Conservation (phyloP, 495 filamentous ascomycete species). For the Cetradonia linearis region DNA sequence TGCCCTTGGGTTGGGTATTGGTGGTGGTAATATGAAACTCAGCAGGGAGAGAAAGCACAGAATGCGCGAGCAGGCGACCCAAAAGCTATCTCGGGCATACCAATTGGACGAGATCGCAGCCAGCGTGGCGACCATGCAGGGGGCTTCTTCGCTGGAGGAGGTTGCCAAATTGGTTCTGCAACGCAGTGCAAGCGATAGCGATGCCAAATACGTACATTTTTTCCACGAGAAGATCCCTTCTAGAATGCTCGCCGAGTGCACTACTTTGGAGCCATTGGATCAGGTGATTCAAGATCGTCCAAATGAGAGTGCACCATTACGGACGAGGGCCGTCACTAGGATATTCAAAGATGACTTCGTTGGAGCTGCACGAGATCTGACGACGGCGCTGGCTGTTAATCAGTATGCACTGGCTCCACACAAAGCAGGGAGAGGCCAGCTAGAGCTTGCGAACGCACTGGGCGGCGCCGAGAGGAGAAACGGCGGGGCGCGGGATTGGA, state of each 20-base stretch:
- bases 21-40: constrained; percentile 50
- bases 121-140: constrained; percentile 75
- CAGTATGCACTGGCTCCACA: constrained; percentile 40
- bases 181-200: constrained; percentile 48
- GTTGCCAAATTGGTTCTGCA: constrained; percentile 65
- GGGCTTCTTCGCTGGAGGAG: constrained; percentile 65
- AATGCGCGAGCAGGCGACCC: constrained; percentile 66
- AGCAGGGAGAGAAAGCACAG: constrained; percentile 62
- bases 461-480: constrained; percentile 31
- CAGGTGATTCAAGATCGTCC: constrained; percentile 54
- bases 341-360: constrained; percentile 66
- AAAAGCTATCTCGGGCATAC: constrained; percentile 65
- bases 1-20: constrained; percentile 51
- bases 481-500: constrained; percentile 37
- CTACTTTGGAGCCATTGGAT: constrained; percentile 52
- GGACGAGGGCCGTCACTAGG: constrained; percentile 61
- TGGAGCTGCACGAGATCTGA: constrained; percentile 58
- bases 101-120: constrained; percentile 70
- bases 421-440: constrained; percentile 36
- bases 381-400: constrained; percentile 49
- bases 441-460: constrained; percentile 36
- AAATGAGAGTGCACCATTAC: constrained; percentile 51
- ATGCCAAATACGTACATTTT: constrained; percentile 76
- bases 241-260: constrained; percentile 63
- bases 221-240: constrained; percentile 82